Conservation (phyloP, 2,329 filamentous ascomycete genomes). For the Trichoderma endophyticum region DNA sequence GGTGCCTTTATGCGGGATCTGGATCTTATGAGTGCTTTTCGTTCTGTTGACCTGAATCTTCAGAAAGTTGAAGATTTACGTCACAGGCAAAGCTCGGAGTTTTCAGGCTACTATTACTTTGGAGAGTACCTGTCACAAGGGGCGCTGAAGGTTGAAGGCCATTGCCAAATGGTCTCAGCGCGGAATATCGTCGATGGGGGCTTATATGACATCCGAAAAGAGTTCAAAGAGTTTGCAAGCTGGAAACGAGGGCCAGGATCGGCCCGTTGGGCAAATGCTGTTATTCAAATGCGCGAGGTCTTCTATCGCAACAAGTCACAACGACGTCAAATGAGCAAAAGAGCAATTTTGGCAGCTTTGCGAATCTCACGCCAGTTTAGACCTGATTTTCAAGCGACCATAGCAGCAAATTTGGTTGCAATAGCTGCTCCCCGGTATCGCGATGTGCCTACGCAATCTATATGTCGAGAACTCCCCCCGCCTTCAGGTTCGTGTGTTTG, state of each 20-base stretch:
- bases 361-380: background rate
- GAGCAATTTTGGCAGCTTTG: background rate
- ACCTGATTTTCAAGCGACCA: background rate
- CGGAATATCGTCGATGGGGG: background rate
- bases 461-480: accelerated
- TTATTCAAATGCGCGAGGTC: background rate
- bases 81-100: background rate
- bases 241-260: background rate
- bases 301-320: background rate
- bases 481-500: background rate
- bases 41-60: background rate
- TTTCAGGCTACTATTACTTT: background rate
- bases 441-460: background rate
- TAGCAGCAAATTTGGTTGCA: background rate
- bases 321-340: background rate
- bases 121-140: background rate
- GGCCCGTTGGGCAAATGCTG: background rate
- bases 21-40: background rate
- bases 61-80: background rate
- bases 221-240: background rate
- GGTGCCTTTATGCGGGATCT: background rate
- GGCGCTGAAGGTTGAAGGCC: background rate
- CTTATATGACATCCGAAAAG: background rate
- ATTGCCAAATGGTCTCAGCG: background rate
- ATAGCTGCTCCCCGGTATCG: background rate